phyloP scores from a whole-genome alignment of 2,329 filamentous ascomycete species.

The Aspergillus hiratsukae region DNA sequence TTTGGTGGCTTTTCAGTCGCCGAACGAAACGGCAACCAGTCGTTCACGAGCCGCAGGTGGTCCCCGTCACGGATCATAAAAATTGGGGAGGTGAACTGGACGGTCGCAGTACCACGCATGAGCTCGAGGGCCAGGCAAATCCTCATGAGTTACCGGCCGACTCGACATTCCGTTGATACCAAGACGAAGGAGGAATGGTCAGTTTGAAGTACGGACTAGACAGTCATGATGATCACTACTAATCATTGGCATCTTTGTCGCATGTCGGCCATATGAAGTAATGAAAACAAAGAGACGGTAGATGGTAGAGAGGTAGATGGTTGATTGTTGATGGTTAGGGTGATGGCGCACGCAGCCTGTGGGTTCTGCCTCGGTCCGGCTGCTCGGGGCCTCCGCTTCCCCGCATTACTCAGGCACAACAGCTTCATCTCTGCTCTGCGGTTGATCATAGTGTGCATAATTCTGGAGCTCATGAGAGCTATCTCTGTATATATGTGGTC shows the following conservation, averaged over 20 bases:
- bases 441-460: neutral
- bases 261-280: neutral
- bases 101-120: neutral
- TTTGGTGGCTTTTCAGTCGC: conserved; percentile 1
- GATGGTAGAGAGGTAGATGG: neutral
- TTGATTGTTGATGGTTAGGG: neutral
- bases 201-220: neutral
- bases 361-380: conserved; percentile 1
- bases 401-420: conserved; percentile 4
- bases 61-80: neutral
- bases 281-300: too few relatives aligned
- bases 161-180: neutral
- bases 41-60: neutral
- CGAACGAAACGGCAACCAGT: neutral
- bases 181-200: neutral
- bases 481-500: neutral
- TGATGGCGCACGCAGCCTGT: too few relatives aligned
- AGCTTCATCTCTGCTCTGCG: neutral
- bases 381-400: conserved; percentile 6
- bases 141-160: neutral
- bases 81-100: neutral
- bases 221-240: too few relatives aligned
- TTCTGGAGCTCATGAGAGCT: neutral
- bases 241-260: too few relatives aligned
- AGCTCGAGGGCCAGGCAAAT: neutral